phyloP scores from a whole-genome alignment of 1,139 yeast species.

The Debaryomyces coudertii region DNA sequence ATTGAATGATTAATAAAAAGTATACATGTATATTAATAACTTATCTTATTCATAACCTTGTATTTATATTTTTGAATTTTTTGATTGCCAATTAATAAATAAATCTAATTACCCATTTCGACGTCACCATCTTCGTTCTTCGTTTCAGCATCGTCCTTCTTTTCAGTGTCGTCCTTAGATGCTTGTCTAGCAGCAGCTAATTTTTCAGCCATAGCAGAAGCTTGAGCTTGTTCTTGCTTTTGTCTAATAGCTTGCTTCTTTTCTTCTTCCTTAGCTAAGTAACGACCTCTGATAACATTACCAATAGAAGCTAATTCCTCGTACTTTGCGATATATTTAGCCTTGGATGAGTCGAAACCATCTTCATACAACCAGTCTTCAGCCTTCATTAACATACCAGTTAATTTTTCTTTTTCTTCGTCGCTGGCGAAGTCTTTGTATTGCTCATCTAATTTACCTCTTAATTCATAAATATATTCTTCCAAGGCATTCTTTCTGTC shows the following conservation, averaged over 20 bases:
- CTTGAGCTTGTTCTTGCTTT: constrained; percentile 84
- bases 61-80: constrained; percentile 1
- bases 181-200: constrained; percentile 78
- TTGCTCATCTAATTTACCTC: constrained; percentile 94
- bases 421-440: constrained; percentile 88
- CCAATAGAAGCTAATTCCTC: constrained; percentile 96
- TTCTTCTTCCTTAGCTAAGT: constrained; percentile 92
- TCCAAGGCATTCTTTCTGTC: constrained; percentile 98
- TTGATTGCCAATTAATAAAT: constrained; percentile 6
- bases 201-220: constrained; percentile 89
- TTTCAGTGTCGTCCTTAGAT: constrained; percentile 34
- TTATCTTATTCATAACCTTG: background rate
- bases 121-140: constrained; percentile 37
- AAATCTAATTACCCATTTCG: constrained; percentile 34
- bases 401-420: constrained; percentile 82
- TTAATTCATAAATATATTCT: constrained; percentile 96
- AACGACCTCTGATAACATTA: constrained; percentile 94
- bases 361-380: constrained; percentile 99
- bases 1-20: background rate
- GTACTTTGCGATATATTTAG: constrained; percentile 95
- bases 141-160: constrained; percentile 33
- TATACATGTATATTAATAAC: background rate
- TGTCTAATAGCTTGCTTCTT: constrained; percentile 86
- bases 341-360: constrained; percentile 95
- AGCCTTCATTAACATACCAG: constrained; percentile 74